Base-by-base conservation (phyloP, 129 eudicot genomes). In the Flaveria linearis region DNA sequence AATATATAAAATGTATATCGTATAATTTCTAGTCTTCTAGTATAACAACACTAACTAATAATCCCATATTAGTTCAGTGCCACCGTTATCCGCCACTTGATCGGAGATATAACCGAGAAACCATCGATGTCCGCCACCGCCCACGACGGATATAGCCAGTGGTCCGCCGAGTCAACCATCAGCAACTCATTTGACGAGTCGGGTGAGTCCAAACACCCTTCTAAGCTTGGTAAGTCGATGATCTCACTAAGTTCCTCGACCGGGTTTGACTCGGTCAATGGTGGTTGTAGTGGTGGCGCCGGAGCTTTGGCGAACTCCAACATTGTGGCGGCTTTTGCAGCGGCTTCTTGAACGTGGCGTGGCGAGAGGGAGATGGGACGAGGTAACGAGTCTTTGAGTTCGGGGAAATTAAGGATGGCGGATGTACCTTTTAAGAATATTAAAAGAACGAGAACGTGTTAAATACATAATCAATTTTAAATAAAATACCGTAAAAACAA, bases 171-270 rank as follows among this genome's bases (percentile, higher is more conserved):
- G 90, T 91, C 96, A 81, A 81, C 78, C 80, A 85, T 83, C 65
- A 75, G 55, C 62, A 87, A 78, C 85, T 80, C 96, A n/a, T 73
- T 71, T 10, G 81, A 49, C 46, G 86, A 81, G 68, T 79, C 85
- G 23, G 90, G 51, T 51, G 87, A 82, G 81, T 86, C 86, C 61
- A 58, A 78, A 36, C 84, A 74, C 47, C 78, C 94, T 41, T 78
- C 89, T 74, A 92, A 75, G 71, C 83, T 92, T 65, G 97, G 97
- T 46, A 92, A 68, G 83, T 92, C 89, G 30, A 78, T 88, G 56
- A 91, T 91, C 85, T 91, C 87, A 39, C 86, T 87, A 45, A 91
- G 88, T 79, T 91, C 94, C 11, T 83, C 88, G n/a, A 77, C 67
- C 47, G 78, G 42, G 6, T 69, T 57, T 0, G 62, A 36, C 9